These are phyloP conservation scores for Fusarium piperis DNA, from an alignment of 2,329 filamentous ascomycete species.

Conservation along the genomic window DNA sequence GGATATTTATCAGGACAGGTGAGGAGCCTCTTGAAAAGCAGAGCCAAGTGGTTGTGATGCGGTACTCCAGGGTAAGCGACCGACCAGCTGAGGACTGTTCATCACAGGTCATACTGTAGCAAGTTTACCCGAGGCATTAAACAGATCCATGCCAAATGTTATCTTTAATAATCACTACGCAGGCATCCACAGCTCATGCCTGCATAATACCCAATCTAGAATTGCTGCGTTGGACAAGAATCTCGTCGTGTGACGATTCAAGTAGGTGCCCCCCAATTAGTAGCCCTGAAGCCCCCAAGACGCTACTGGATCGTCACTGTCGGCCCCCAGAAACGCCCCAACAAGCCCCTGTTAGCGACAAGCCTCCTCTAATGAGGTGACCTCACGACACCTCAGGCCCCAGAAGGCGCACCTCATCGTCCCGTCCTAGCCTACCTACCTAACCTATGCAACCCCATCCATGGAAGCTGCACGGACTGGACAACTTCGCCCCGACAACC, in stretches of 20 bases:
- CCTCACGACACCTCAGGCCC: conserved; percentile 3
- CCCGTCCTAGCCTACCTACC: no score
- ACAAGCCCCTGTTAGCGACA: not conserved
- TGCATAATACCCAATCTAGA: not conserved
- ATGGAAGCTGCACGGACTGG: conserved; percentile 9
- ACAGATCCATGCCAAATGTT: not conserved
- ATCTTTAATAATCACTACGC: not conserved
- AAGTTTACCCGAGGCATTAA: not conserved
- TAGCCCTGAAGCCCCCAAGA: not conserved
- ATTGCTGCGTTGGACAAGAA: not conserved
- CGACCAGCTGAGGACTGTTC: not conserved
- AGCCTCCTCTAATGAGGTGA: conserved; percentile 2
- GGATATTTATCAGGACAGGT: not conserved
- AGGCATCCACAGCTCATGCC: not conserved
- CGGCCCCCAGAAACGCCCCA: not conserved
- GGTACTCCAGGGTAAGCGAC: not conserved
- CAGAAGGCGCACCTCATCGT: conserved; percentile 1
- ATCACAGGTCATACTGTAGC: not conserved
- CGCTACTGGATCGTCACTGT: not conserved
- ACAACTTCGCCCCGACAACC: conserved; percentile 10
- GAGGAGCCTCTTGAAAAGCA: not conserved
- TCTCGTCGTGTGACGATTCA: not conserved
- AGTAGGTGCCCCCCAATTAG: not conserved
- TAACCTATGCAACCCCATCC: not conserved
- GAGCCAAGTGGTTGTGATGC: not conserved